Conservation (phyloP, 2,329 filamentous ascomycete genomes). For the Huntiella abstrusa region DNA sequence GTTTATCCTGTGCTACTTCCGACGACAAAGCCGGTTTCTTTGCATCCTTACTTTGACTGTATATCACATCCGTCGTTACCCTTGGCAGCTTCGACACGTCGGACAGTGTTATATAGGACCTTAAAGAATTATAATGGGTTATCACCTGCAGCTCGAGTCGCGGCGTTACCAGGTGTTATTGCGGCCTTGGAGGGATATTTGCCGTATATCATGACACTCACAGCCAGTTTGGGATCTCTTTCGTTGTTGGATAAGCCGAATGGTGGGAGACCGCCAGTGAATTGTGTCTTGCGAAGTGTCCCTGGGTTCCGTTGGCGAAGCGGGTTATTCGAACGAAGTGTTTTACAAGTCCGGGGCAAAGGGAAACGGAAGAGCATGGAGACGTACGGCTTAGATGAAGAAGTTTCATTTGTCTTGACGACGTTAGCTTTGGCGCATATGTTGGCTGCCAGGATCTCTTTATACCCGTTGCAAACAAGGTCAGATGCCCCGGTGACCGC, state of each 20-base stretch:
- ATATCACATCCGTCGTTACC: slow-evolving; percentile 79
- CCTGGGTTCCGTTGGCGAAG: slow-evolving; percentile 61
- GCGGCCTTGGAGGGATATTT: slow-evolving; percentile 58
- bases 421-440: slow-evolving; percentile 59
- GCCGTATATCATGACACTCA: slow-evolving; percentile 64
- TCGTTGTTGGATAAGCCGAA: too few relatives aligned
- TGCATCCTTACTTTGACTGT: slow-evolving; percentile 58
- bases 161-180: slow-evolving; percentile 52
- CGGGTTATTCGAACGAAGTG: slow-evolving; percentile 29
- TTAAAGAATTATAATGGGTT: slow-evolving; percentile 83
- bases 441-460: slow-evolving; percentile 49
- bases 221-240: slow-evolving; percentile 37
- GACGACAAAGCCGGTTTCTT: slow-evolving; percentile 73
- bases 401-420: slow-evolving; percentile 61
- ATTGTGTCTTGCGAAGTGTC: slow-evolving; percentile 13
- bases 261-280: slow-evolving; percentile 1
- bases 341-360: slow-evolving; percentile 35
- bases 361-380: slow-evolving; percentile 44
- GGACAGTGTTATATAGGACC: slow-evolving; percentile 62
- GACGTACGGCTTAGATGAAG: slow-evolving; percentile 59
- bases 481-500: slow-evolving; percentile 38
- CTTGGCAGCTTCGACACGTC: slow-evolving; percentile 61
- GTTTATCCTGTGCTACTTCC: slow-evolving; percentile 77
- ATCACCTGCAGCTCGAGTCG: slow-evolving; percentile 47
- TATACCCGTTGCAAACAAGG: slow-evolving; percentile 55